A percentile compares a stretch with the other conserved stretches of the same genome.
Evolutionary conservation across 345 rosid species (phyloP).

Genomic region (Citrus sinensis): DVS_A1.0 CM039169.1:10260001-10260500

Average conservation of each 20-base stretch:
- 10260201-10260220: not conserved
- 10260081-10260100: not conserved
- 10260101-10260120: not conserved
- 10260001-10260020: not conserved
- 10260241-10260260: not conserved
- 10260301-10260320: constrained; percentile 7
- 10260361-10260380: not conserved
- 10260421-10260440: constrained; percentile 12
- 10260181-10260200: not conserved
- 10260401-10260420: constrained; percentile 22
- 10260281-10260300: not conserved
- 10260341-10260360: constrained; percentile 10
- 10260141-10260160: not conserved
- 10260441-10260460: constrained; percentile 11
- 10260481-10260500: constrained; percentile 3
- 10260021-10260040: not conserved
- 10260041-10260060: not conserved
- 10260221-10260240: not conserved
- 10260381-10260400: not conserved
- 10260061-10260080: not conserved
- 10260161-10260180: not conserved
- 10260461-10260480: not conserved
- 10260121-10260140: not conserved
- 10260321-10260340: not conserved
- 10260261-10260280: not conserved